Percentiles rank a stretch among this genome's conserved stretches.
Conservation (phyloP, 2,329 filamentous ascomycete genomes). For the Ophiostoma ulmi region DNA sequence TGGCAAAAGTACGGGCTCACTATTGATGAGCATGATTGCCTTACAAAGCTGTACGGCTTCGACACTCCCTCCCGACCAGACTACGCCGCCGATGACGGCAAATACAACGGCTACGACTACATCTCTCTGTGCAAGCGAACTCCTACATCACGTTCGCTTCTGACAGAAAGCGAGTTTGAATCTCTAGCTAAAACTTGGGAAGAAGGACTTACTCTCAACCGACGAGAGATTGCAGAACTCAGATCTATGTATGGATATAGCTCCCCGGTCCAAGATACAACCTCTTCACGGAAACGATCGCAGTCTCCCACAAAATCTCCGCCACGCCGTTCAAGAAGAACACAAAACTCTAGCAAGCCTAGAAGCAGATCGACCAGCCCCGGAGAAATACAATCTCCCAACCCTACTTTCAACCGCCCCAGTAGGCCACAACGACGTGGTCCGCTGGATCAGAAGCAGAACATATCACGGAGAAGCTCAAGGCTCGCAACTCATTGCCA, state of each 20-base stretch:
- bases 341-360: too few species aligned
- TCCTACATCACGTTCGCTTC: background rate
- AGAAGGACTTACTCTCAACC: background rate
- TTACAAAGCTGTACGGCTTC: background rate
- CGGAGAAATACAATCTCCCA: too few species aligned
- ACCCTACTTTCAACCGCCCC: too few species aligned
- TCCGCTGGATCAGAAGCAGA: too few species aligned
- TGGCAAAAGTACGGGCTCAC: background rate
- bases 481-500: too few species aligned
- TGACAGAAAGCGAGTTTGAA: background rate
- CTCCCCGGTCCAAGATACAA: background rate
- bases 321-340: background rate
- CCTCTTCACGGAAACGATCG: background rate
- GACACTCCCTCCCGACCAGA: background rate
- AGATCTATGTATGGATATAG: background rate
- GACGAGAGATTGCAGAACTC: background rate
- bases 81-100: background rate
- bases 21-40: background rate
- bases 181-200: background rate
- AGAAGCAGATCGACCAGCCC: too few species aligned
- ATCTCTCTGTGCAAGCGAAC: constrained; percentile 1
- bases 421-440: too few species aligned
- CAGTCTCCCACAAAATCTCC: background rate
- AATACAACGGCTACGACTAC: background rate
- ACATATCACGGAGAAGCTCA: too few species aligned